Conservation (phyloP, 2,329 filamentous ascomycete genomes). For the Daldinia sp. region DNA sequence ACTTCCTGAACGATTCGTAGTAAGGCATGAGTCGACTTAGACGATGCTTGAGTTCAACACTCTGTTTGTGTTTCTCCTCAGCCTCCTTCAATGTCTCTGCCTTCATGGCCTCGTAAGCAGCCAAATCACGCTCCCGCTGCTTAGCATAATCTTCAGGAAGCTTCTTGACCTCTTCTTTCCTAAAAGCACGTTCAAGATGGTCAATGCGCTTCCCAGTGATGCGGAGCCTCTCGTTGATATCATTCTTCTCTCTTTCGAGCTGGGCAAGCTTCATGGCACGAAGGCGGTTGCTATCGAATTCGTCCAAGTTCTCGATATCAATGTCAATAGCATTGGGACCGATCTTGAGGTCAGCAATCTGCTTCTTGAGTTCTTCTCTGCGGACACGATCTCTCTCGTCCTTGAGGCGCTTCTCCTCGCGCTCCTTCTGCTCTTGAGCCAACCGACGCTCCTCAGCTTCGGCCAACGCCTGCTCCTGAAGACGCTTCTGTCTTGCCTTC, state of each 20-base stretch:
- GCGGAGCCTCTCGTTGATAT: conserved; percentile 89
- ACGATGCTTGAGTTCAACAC: conserved; percentile 92
- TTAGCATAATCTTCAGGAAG: conserved; percentile 84
- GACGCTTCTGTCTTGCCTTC: conserved; percentile 86
- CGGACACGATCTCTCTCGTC: conserved; percentile 90
- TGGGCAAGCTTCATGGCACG: conserved; percentile 95
- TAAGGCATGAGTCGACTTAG: conserved; percentile 84
- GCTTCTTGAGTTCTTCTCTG: conserved; percentile 93
- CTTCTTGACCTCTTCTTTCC: conserved; percentile 95
- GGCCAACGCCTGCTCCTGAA: conserved; percentile 87
- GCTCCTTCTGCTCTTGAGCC: conserved; percentile 91
- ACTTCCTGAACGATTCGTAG: conserved; percentile 86
- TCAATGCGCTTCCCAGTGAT: conserved; percentile 96
- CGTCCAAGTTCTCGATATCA: conserved; percentile 83
- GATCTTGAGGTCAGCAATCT: conserved; percentile 90
- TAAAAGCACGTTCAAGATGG: conserved; percentile 95
- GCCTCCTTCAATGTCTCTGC: conserved; percentile 82
- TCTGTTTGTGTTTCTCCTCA: conserved; percentile 90
- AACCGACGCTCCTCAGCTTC: conserved; percentile 91
- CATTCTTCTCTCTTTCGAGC: conserved; percentile 97
- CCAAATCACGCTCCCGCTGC: conserved; percentile 82
- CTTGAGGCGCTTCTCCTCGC: conserved; percentile 86
- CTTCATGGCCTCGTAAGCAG: conserved; percentile 84
- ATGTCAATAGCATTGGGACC: conserved; percentile 81
- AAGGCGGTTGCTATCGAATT: conserved; percentile 88